These are phyloP conservation scores for Apodospora peruviana DNA, from an alignment of 495 filamentous ascomycete genomes.

Conservation along the genomic window DNA sequence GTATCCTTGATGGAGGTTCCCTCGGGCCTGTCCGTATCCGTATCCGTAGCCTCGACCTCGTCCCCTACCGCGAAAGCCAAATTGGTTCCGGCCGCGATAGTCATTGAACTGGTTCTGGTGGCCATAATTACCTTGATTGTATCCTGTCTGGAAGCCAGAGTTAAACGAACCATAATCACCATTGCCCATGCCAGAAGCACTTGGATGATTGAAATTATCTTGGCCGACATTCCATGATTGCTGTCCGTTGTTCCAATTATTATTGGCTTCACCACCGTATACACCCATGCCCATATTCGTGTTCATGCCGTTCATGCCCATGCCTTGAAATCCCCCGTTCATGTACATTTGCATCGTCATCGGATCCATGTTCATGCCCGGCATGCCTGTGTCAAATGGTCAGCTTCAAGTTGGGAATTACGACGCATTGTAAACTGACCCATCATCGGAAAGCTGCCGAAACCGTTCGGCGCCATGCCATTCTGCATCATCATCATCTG, in stretches of 20 bases:
- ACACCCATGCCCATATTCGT: conserved; percentile 84
- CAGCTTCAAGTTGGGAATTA: not conserved
- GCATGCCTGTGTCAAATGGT: conserved; percentile 54
- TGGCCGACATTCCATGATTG: conserved; percentile 72
- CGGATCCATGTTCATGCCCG: conserved; percentile 80
- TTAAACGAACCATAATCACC: conserved; percentile 78
- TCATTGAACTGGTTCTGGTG: conserved; percentile 56
- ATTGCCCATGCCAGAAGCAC: conserved; percentile 67
- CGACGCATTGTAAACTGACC: conserved; percentile 50
- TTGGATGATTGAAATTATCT: conserved; percentile 66
- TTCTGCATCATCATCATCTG: conserved; percentile 69
- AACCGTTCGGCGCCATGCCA: conserved; percentile 59
- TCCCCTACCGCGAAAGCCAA: conserved; percentile 55
- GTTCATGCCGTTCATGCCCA: conserved; percentile 91
- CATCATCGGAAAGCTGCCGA: conserved; percentile 73
- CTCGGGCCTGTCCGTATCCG: conserved; percentile 50
- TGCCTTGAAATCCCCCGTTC: conserved; percentile 70
- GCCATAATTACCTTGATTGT: conserved; percentile 59
- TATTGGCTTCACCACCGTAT: conserved; percentile 55
- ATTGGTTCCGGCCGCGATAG: conserved; percentile 45
- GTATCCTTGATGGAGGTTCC: conserved; percentile 29
- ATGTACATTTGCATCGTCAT: conserved; percentile 89
- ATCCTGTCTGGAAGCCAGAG: conserved; percentile 62
- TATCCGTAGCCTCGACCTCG: conserved; percentile 56
- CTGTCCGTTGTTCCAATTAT: conserved; percentile 62